Evolutionary conservation across 2,329 filamentous ascomycete species (phyloP).

Genomic region (Pseudocercospora eumusae): DNA sequence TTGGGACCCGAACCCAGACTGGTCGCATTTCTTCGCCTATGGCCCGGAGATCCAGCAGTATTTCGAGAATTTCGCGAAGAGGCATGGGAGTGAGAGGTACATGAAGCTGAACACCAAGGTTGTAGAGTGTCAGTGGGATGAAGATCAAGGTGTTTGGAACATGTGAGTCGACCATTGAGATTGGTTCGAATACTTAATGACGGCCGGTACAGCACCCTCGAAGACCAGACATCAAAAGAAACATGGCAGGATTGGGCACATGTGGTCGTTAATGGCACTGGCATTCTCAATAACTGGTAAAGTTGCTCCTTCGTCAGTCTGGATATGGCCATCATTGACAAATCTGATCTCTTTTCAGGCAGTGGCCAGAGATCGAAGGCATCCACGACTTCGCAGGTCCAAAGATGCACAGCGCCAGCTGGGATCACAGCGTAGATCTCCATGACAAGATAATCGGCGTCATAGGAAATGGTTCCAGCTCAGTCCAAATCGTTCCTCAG

Average conservation of each 20-base stretch:
- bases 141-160: constrained; percentile 42
- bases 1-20: constrained; percentile 49
- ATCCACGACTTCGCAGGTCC: constrained; percentile 44
- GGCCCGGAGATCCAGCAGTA: constrained; percentile 51
- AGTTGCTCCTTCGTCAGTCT: no score
- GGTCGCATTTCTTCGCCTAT: constrained; percentile 45
- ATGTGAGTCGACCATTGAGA: constrained; percentile 32
- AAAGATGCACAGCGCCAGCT: constrained; percentile 44
- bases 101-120: constrained; percentile 48
- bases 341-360: constrained; percentile 11
- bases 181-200: not conserved
- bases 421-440: constrained; percentile 39
- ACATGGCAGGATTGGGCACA: constrained; percentile 5
- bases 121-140: constrained; percentile 46
- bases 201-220: constrained; percentile 26
- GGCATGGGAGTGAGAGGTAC: constrained; percentile 47
- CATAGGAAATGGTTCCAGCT: constrained; percentile 42
- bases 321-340: not conserved
- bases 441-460: constrained; percentile 42
- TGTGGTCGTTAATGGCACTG: constrained; percentile 1
- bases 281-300: constrained; percentile 42
- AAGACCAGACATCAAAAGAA: constrained; percentile 25
- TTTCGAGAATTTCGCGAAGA: constrained; percentile 45
- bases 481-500: constrained; percentile 44
- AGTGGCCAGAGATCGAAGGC: constrained; percentile 45